Conservation (phyloP, 2,329 filamentous ascomycete species). For the Talaromyces rugulosus region DNA sequence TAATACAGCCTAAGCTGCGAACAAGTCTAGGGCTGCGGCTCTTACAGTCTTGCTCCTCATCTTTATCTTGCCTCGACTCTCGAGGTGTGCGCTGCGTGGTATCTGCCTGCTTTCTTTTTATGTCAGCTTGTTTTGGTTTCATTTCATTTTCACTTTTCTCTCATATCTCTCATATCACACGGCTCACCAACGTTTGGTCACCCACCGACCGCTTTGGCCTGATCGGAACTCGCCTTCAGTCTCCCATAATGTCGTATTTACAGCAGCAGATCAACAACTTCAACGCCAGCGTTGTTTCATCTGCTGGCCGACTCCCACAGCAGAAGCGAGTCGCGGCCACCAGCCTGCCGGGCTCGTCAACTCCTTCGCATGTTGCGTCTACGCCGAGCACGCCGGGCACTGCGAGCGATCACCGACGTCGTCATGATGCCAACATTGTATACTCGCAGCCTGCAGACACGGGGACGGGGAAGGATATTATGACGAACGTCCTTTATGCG, state of each 20-base stretch:
- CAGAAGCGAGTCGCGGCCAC: slow-evolving; percentile 48
- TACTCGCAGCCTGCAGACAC: slow-evolving; percentile 75
- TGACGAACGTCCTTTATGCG: slow-evolving; percentile 84
- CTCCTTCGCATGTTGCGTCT: slow-evolving; percentile 51
- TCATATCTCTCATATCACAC: background rate
- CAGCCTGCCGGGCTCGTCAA: slow-evolving; percentile 46
- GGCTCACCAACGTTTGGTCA: background rate
- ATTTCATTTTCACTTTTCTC: background rate
- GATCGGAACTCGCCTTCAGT: background rate
- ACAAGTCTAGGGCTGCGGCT: background rate
- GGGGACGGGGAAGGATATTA: slow-evolving; percentile 72
- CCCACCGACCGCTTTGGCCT: background rate
- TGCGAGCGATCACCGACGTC: slow-evolving; percentile 49
- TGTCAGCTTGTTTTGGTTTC: background rate
- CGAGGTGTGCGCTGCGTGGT: background rate
- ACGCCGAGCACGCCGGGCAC: slow-evolving; percentile 30
- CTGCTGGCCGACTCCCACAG: slow-evolving; percentile 60
- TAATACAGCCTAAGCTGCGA: background rate
- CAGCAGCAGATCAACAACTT: slow-evolving; percentile 63
- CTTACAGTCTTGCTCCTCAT: background rate
- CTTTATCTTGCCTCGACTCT: too few species aligned
- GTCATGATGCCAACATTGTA: slow-evolving; percentile 51
- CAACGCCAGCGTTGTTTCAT: slow-evolving; percentile 58
- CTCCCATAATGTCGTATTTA: slow-evolving; percentile 58
- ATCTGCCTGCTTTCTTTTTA: background rate